Conservation (phyloP, 768 basidiomycete genomes). For the Phanerodontia chrysosporium region DNA sequence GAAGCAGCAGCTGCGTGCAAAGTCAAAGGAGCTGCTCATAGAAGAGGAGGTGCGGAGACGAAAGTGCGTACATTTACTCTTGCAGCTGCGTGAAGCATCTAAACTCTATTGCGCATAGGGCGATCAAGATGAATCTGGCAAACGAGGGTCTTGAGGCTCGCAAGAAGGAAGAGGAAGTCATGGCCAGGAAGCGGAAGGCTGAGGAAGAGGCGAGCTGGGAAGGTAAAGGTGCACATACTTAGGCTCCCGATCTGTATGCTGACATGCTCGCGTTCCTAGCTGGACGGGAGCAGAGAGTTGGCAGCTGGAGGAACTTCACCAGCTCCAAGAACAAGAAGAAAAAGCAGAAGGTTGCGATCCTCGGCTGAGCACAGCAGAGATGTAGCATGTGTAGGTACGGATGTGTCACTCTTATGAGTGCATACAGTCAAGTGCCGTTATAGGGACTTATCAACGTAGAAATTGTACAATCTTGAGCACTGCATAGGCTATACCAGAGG, state of each 20-base stretch:
- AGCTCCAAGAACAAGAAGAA: conserved; percentile 78
- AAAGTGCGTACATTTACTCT: conserved; percentile 48
- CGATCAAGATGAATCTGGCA: conserved; percentile 85
- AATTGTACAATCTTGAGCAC: neutral
- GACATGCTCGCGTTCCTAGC: conserved; percentile 7
- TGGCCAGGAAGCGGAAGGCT: conserved; percentile 74
- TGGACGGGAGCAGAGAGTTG: conserved; percentile 76
- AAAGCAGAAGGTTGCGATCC: conserved; percentile 51
- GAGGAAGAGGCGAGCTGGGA: conserved; percentile 91
- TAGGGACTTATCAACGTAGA: neutral
- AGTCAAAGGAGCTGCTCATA: conserved; percentile 81
- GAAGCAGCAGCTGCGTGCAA: conserved; percentile 59
- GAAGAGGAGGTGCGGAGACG: conserved; percentile 85
- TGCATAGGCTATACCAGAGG: neutral
- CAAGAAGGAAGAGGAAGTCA: conserved; percentile 85
- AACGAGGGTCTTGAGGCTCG: conserved; percentile 92
- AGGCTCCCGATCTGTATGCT: neutral
- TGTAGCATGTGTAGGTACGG: neutral
- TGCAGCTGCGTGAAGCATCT: neutral
- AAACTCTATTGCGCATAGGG: conserved; percentile 42
- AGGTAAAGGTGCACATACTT: conserved; percentile 42
- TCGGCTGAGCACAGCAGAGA: conserved; percentile 17
- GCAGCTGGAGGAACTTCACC: conserved; percentile 76
- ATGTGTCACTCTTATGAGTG: neutral
- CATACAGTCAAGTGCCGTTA: neutral